phyloP scores from a whole-genome alignment of 2,329 filamentous ascomycete species.

The Xylaria sp. region DNA sequence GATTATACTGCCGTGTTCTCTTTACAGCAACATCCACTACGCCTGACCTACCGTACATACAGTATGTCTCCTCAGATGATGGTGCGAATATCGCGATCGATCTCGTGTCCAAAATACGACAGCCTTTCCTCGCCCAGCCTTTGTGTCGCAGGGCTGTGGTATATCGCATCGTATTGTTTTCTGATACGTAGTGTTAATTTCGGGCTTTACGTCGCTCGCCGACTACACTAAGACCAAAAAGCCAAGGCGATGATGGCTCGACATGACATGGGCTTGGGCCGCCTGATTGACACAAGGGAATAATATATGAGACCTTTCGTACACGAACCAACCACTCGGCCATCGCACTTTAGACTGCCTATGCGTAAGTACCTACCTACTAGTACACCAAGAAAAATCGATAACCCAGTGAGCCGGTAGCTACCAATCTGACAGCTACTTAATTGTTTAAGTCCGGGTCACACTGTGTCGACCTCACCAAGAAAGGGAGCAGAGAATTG shows the following conservation, averaged over 20 bases:
- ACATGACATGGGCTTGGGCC: slow-evolving; percentile 14
- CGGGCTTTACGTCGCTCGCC: slow-evolving; percentile 31
- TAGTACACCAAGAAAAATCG: background rate
- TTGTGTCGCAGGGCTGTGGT: slow-evolving; percentile 9
- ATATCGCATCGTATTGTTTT: background rate
- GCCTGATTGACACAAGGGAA: background rate
- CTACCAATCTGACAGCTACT: background rate
- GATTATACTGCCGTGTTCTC: slow-evolving; percentile 11
- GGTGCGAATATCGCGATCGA: slow-evolving; percentile 8
- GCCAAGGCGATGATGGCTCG: background rate
- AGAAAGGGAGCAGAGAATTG: background rate
- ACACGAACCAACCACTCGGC: slow-evolving; percentile 25
- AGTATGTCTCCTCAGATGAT: background rate
- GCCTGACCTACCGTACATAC: background rate
- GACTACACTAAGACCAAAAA: slow-evolving; percentile 15
- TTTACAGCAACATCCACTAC: background rate
- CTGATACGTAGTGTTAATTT: slow-evolving; percentile 18
- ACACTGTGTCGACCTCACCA: slow-evolving; percentile 4
- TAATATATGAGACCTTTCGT: slow-evolving; percentile 21
- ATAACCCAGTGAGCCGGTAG: slow-evolving; percentile 13
- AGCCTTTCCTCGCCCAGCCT: background rate
- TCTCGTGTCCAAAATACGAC: background rate
- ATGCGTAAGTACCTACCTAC: too few species aligned
- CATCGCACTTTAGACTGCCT: slow-evolving; percentile 6
- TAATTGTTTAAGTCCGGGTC: background rate